phyloP scores from a whole-genome alignment of 371 early-diverging fungal species.

The Mortierella sp. region DNA sequence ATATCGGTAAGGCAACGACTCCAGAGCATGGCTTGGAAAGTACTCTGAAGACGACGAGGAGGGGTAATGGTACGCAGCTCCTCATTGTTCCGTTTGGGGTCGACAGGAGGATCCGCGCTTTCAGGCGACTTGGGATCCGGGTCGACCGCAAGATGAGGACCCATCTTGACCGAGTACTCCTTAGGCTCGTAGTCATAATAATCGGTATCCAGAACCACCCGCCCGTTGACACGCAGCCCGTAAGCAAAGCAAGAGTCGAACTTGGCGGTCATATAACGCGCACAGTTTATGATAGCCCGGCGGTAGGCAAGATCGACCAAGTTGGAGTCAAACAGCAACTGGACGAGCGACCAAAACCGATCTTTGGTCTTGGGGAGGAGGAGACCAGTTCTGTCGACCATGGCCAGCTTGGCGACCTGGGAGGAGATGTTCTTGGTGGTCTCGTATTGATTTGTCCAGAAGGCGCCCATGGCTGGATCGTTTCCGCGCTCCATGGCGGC shows the following conservation, averaged over 20 bases:
- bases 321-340: conserved; percentile 33
- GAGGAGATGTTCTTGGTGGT: neutral
- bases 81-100: neutral
- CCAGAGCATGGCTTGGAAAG: conserved; percentile 38
- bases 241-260: conserved; percentile 19
- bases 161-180: conserved; percentile 13
- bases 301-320: conserved; percentile 21
- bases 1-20: conserved; percentile 26
- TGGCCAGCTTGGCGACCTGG: neutral
- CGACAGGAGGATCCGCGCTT: neutral
- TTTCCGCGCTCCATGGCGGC: neutral
- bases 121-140: neutral
- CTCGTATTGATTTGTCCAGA: conserved; percentile 3
- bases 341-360: conserved; percentile 12
- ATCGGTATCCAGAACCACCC: neutral
- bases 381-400: neutral
- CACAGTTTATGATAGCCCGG: conserved; percentile 38
- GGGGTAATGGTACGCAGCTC: conserved; percentile 8
- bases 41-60: conserved; percentile 13
- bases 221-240: neutral
- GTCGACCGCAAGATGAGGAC: conserved; percentile 11
- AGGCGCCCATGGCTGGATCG: neutral
- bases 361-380: conserved; percentile 7
- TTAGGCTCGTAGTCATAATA: neutral
- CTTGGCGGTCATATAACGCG: conserved; percentile 30